Base-by-base conservation (phyloP, 73 alveolate genomes). In the Uronychia setigera region DNA sequence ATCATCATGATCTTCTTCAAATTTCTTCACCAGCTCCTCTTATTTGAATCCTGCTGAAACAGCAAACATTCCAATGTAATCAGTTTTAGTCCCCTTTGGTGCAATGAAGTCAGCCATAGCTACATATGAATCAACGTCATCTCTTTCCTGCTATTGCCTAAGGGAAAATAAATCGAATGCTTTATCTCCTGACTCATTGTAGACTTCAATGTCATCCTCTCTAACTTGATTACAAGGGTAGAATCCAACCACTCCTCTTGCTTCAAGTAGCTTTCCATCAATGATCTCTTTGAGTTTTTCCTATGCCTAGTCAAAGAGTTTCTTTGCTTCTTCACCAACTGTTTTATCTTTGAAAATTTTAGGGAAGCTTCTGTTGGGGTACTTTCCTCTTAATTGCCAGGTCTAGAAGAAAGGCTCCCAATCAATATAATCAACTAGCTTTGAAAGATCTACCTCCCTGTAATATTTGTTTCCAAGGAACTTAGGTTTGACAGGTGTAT, bases 321-420 rank as follows among this genome's bases (percentile, higher is more conserved):
- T 87, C 95, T 80, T 79, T 30, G 98, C 98, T 59, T 95, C 95
- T 32, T 92, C 96, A 34, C 97, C 97, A 32, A 85, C 95, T 76
- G 91, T 87, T 26, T 84, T 83, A 59, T 92, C 97, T 27, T 92
- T 84, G 86, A 95, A 95, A 82, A 95, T 91, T 88, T 88, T 85
- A n/a, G 98, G 98, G 86, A 81, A 95, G 79, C 92, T 90, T 75
- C 97, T 80, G 93, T 93, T 93, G 76, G 98, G 98, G 91, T 95
- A 95, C 91, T 92, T 95, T 35, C 98, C 98, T 57, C 98, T 85
- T 25, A 95, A 81, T 84, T 95, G 96, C 92, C 95, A 91, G 60
- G 86, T 78, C 74, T 93, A 87, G 97, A 95, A 95, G 97, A 95
- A 95, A 5, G 97, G 97, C 57, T 90, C 93, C 98, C 98, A 95